Base-by-base conservation (phyloP, 2,329 filamentous ascomycete genomes). In the Clarireedia hainanense region DNA sequence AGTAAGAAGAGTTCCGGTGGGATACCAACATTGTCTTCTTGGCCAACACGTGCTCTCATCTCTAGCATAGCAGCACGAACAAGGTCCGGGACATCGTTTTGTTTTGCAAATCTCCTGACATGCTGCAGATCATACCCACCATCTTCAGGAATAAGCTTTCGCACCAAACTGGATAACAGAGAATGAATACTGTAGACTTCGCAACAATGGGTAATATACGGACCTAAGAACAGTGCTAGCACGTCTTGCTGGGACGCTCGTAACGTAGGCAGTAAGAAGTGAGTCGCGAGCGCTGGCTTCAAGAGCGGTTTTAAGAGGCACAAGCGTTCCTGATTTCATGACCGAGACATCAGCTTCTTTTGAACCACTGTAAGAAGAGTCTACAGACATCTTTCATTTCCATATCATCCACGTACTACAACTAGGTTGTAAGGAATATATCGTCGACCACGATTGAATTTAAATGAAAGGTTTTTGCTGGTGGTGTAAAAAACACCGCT, bases 101-200 rank as follows among this genome's bases (percentile, higher is more conserved):
- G 80, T 70, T 91, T 90, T 57, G 85, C 86, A 69, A 89, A 89
- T 69, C 88, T 81, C 60, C 88, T 86, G 55, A 92, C 76, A 72
- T 92, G 84, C 72, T 82, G 79, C 64, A 86, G 75, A 75, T 79
- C 80, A 71, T 84, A 80, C 77, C 78, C 79, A 66, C 78, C 77
- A 68, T 80, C 80, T 65, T 82, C 79, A 65, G 80, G 79, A 58
- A 81, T 73, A 67, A 83, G 70, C 52, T 74, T 72, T 64, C 80
- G 77, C 63, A 84, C 71, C 58, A 80, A 76, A 60, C 81, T 84
- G 15, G 20, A 61, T 68, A 57, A 36, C 46, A 53, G 51, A 36
- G 40, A 52, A 61, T 73, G 64, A 73, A 64, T 58, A 65, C 61
- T 64, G 62, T 40, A 51, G 55, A 55, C n/a, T 14, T 5, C 14